Percentiles rank a stretch among this genome's conserved stretches.
These are phyloP conservation scores for Halenospora varia DNA, from an alignment of 495 filamentous ascomycete genomes.

Conservation along the genomic window DNA sequence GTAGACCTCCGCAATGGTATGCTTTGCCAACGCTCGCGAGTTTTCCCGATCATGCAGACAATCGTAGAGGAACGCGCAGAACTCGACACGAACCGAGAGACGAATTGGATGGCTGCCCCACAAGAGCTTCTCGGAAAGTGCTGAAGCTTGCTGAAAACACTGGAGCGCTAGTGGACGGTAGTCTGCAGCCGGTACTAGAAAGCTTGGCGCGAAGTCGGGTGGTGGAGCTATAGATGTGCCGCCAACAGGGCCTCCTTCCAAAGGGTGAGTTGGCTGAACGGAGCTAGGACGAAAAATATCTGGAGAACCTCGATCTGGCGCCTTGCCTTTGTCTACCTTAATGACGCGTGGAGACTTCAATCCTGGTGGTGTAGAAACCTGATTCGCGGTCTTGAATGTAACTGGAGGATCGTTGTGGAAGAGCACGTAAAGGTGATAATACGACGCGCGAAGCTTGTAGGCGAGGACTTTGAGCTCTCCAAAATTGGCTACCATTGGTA, in stretches of 20 bases:
- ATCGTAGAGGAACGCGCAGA: constrained; percentile 92
- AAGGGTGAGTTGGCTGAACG: constrained; percentile 35
- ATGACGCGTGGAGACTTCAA: constrained; percentile 23
- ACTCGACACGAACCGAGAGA: constrained; percentile 87
- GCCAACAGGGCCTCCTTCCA: constrained; percentile 46
- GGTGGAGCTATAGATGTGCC: constrained; percentile 10
- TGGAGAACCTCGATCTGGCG: constrained; percentile 16
- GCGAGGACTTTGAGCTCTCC: constrained; percentile 80
- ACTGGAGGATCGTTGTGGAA: constrained; percentile 74
- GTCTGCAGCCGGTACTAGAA: constrained; percentile 74
- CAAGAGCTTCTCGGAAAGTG: constrained; percentile 68
- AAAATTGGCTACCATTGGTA: constrained; percentile 69
- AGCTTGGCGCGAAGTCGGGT: constrained; percentile 43
- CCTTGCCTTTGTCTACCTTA: constrained; percentile 27
- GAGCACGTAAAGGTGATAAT: constrained; percentile 94
- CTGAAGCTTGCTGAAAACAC: constrained; percentile 73
- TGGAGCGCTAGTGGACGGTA: constrained; percentile 77
- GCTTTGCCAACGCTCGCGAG: constrained; percentile 70
- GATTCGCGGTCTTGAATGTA: constrained; percentile 9
- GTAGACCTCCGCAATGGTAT: constrained; percentile 86
- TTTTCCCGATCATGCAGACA: constrained; percentile 77
- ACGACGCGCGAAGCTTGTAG: constrained; percentile 87
- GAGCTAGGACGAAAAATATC: constrained; percentile 29
- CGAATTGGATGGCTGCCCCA: constrained; percentile 88
- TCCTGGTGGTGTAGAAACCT: constrained; percentile 26